Conservation (phyloP, 2,329 filamentous ascomycete species). For the Microdochium paspali region DNA sequence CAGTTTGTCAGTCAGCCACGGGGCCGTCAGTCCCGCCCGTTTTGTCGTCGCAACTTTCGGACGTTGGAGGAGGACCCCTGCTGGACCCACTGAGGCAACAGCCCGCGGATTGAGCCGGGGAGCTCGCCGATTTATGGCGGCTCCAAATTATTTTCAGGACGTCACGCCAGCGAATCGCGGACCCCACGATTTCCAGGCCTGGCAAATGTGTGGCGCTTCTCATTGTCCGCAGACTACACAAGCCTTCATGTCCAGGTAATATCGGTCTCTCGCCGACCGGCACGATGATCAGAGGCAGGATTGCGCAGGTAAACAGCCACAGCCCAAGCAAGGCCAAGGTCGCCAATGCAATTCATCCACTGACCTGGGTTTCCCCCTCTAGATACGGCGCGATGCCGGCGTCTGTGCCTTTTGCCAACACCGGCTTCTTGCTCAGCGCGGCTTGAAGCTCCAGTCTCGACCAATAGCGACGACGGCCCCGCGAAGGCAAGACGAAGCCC, state of each 20-base stretch:
- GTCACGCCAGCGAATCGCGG: not conserved
- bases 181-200: not conserved
- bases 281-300: constrained; percentile 1
- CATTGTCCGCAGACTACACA: too few species aligned
- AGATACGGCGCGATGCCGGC: constrained; percentile 15
- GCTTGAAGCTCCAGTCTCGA: not conserved
- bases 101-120: not conserved
- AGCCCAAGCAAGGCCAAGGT: not conserved
- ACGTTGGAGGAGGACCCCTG: too few species aligned
- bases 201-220: too few species aligned
- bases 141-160: not conserved
- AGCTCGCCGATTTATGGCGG: not conserved
- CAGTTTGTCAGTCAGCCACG: too few species aligned
- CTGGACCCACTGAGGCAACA: not conserved
- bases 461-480: not conserved
- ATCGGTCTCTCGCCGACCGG: not conserved
- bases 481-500: constrained; percentile 1
- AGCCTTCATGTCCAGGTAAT: not conserved
- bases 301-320: not conserved
- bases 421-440: constrained; percentile 6
- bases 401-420: constrained; percentile 19
- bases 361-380: not conserved
- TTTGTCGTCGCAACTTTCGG: not conserved
- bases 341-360: not conserved
- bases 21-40: too few species aligned